Conservation (phyloP, 441 rosid genomes). For the Pelargonium australe region DNA sequence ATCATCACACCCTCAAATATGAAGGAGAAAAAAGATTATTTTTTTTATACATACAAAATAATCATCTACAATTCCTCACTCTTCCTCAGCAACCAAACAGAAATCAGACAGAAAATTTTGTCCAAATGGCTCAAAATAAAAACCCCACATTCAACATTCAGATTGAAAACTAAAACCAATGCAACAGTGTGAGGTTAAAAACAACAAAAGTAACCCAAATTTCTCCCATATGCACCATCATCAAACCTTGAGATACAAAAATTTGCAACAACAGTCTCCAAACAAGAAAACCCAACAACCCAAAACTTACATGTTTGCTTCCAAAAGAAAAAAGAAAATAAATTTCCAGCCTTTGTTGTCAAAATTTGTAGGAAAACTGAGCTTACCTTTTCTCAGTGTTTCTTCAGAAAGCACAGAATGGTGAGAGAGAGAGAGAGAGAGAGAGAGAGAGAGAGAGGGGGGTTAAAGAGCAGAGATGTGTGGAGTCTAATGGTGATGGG, state of each 20-base stretch:
- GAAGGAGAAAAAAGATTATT: background rate
- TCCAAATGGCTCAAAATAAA: background rate
- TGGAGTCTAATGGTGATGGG: too few relatives aligned
- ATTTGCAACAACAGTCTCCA: background rate
- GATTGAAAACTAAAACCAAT: background rate
- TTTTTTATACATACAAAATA: too few relatives aligned
- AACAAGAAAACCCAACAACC: background rate
- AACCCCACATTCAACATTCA: constrained; percentile 5
- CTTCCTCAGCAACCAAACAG: constrained; percentile 3
- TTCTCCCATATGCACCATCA: background rate
- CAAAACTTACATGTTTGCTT: background rate
- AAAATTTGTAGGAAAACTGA: background rate
- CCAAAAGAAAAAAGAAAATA: background rate
- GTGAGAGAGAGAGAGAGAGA: background rate
- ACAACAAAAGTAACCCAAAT: background rate
- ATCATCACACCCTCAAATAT: background rate
- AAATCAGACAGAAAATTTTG: background rate
- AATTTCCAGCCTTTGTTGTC: background rate
- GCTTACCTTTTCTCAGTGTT: background rate
- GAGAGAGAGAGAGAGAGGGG: background rate
- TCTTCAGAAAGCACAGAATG: background rate
- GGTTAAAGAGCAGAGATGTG: too few relatives aligned
- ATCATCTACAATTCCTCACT: background rate
- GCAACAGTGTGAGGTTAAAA: background rate
- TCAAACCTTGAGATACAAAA: background rate